A percentile compares a stretch with the other conserved stretches of the same genome.
phyloP scores from a whole-genome alignment of 2,329 filamentous ascomycete genomes.

The Catunica adiposa region DNA sequence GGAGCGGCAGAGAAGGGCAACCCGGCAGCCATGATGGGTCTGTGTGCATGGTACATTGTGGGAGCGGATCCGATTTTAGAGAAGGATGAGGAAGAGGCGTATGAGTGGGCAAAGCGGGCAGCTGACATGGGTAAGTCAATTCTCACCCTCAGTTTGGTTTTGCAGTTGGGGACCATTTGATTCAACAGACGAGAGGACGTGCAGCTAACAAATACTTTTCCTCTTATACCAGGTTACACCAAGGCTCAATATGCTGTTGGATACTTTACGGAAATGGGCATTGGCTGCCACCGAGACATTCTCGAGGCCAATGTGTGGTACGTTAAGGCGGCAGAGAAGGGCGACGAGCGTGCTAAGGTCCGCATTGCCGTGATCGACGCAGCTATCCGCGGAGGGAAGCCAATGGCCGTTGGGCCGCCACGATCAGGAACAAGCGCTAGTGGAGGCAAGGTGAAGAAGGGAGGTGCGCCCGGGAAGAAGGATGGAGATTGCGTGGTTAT shows the following conservation, averaged over 20 bases:
- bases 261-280: constrained; percentile 97
- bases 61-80: constrained; percentile 83
- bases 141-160: background rate
- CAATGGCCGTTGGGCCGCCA: constrained; percentile 37
- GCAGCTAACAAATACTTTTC: background rate
- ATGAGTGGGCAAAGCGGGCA: constrained; percentile 82
- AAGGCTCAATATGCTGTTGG: constrained; percentile 87
- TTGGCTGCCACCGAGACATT: constrained; percentile 85
- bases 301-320: constrained; percentile 98
- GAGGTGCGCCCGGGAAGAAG: constrained; percentile 19
- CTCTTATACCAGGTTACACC: constrained; percentile 34
- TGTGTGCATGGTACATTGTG: constrained; percentile 97
- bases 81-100: constrained; percentile 90
- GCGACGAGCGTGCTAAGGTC: constrained; percentile 77
- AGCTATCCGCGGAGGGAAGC: constrained; percentile 47
- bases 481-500: constrained; percentile 36
- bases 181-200: background rate
- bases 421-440: constrained; percentile 20
- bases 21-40: constrained; percentile 84
- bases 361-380: constrained; percentile 73
- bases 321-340: constrained; percentile 81
- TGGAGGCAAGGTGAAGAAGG: constrained; percentile 35
- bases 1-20: constrained; percentile 74
- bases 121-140: constrained; percentile 60
- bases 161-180: background rate